These are phyloP conservation scores for Gelatoporia subvermispora DNA, from an alignment of 768 basidiomycete species.

Conservation along the genomic window DNA sequence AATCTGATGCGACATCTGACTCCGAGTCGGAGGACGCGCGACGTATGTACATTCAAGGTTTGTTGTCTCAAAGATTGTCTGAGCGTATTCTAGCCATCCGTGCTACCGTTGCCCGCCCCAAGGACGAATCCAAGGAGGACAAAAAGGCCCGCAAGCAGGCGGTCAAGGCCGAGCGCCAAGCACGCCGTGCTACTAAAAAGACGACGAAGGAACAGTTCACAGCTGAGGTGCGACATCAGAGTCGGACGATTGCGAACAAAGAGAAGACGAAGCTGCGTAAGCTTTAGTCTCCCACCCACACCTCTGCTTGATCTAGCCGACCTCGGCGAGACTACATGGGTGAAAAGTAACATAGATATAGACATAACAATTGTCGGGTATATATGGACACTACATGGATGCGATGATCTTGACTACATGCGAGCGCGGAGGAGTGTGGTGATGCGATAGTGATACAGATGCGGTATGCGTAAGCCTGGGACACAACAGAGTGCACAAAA, in stretches of 20 bases:
- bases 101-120: conserved; percentile 62
- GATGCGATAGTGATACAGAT: neutral
- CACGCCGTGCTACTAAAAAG: conserved; percentile 65
- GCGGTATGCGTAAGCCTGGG: neutral
- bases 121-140: conserved; percentile 71
- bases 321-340: too few relatives aligned
- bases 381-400: neutral
- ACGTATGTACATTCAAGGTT: conserved; percentile 26
- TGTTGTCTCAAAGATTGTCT: conserved; percentile 11
- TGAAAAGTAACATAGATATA: too few relatives aligned
- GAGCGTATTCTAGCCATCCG: conserved; percentile 21
- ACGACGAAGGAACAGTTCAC: conserved; percentile 57
- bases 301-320: too few relatives aligned
- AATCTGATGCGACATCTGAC: conserved; percentile 14
- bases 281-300: too few relatives aligned
- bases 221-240: conserved; percentile 58
- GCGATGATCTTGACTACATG: too few relatives aligned
- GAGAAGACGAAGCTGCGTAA: conserved; percentile 32
- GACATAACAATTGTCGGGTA: neutral
- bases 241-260: conserved; percentile 40
- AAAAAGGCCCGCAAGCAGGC: conserved; percentile 70
- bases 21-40: conserved; percentile 24
- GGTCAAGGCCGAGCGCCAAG: conserved; percentile 61
- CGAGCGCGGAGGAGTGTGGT: neutral
- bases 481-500: too few relatives aligned